Evolutionary conservation across 441 rosid species (phyloP), one percentile per base, ranked within the genome.

Genomic region (Erodium texanum): DNA sequence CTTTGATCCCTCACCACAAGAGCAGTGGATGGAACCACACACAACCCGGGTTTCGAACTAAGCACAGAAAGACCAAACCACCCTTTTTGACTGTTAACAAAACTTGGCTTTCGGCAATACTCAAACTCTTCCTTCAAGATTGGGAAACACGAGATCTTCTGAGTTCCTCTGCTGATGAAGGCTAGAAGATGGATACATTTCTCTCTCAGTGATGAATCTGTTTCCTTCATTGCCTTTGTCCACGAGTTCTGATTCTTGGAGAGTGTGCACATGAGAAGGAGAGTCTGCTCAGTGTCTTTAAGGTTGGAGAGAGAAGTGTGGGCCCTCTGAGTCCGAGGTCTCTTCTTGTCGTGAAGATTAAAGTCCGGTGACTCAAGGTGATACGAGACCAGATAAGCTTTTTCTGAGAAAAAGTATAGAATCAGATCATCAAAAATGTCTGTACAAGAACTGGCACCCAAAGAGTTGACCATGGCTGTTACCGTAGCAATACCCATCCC

Each of bases 401-500:
- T 88, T 83, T 90, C 99, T 5, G 68, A 77, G 74, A 92, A 87
- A 68, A 92, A 82, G 80, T 87, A 88, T 41, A 86, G 86, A 68
- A 92, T 84, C 66, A 90, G 82, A 66, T 81, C 82, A 61, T 87
- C 86, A 74, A 82, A 80, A 67, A 90, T 74, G 48, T 81, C 85
- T 63, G 65, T 48, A 24, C 79, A 79, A 36, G 68, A 80, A 75
- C 76, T 81, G 62, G 82, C 85, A 67, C 89, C 93, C 72, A 90
- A 74, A 65, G 93, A 90, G 74, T 86, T 83, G 76, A 92, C 75
- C 82, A 92, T 82, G n/a, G 99, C 90, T 0, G 89, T 80, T 38
- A 90, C 83, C 68, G 87, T 93, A 77, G 99, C 87, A 80, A 90
- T 70, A 76, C 97, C 87, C 67, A 89, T 83, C 67, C 96, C 97